Conservation (phyloP, 345 rosid genomes). For the Linum lewisii region DNA sequence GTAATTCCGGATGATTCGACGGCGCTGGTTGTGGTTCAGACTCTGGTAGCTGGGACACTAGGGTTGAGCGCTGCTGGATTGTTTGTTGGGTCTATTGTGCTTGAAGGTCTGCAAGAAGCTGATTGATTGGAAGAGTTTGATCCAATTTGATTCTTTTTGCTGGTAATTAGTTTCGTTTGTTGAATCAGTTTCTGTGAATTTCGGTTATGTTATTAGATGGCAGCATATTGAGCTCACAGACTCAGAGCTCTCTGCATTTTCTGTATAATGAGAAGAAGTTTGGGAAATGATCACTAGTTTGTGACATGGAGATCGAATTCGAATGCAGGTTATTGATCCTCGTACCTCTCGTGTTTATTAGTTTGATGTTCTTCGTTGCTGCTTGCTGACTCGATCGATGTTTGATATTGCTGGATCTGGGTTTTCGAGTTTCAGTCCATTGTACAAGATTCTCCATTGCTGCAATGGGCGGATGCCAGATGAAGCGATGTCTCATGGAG, state of each 20-base stretch:
- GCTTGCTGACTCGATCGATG: too few species aligned
- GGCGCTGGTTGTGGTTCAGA: constrained; percentile 53
- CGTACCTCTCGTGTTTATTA: background rate
- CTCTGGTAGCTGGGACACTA: constrained; percentile 57
- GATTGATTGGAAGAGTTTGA: constrained; percentile 27
- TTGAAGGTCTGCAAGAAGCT: constrained; percentile 81
- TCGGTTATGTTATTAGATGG: background rate
- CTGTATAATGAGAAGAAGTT: background rate
- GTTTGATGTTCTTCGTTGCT: too few species aligned
- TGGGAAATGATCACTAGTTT: background rate
- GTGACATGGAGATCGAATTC: constrained; percentile 6
- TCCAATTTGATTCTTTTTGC: background rate
- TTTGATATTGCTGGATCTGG: too few species aligned
- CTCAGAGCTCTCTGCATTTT: too few species aligned
- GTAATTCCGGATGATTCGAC: constrained; percentile 76
- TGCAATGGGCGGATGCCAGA: too few species aligned
- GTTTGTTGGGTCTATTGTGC: constrained; percentile 64
- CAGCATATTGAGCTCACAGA: too few species aligned
- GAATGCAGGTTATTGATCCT: constrained; percentile 10
- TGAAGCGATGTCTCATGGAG: too few species aligned
- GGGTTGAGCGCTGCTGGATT: constrained; percentile 60
- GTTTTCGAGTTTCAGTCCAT: too few species aligned
- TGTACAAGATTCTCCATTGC: too few species aligned
- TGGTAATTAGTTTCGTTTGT: too few species aligned
- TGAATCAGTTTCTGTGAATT: background rate